These are phyloP conservation scores for Talaromyces sp. DNA, from an alignment of 2,329 filamentous ascomycete species.

Conservation along the genomic window DNA sequence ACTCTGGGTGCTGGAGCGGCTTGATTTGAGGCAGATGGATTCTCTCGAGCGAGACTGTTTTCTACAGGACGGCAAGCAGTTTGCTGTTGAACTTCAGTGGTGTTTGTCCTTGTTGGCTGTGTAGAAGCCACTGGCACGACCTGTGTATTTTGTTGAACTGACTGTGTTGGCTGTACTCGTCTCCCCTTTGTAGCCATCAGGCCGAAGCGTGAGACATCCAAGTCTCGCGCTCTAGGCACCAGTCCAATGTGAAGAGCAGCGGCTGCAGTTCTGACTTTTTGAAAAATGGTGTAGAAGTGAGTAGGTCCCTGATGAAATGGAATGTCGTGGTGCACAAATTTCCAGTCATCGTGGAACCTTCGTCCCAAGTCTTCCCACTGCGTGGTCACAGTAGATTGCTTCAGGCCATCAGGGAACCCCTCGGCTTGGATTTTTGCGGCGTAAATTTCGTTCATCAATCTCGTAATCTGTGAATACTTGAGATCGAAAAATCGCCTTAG, in stretches of 20 bases:
- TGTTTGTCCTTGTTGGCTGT: neutral
- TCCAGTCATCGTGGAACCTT: slow-evolving; percentile 16
- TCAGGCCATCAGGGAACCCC: slow-evolving; percentile 14
- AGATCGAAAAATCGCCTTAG: slow-evolving; percentile 19
- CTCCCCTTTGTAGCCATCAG: neutral
- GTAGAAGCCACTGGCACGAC: neutral
- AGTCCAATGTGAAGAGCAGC: neutral
- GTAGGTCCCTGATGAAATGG: slow-evolving; percentile 12
- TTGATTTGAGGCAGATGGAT: neutral
- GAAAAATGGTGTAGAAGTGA: slow-evolving; percentile 13
- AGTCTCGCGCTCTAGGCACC: slow-evolving; percentile 1
- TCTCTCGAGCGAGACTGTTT: neutral
- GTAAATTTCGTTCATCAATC: slow-evolving; percentile 24
- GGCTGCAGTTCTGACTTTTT: slow-evolving; percentile 10
- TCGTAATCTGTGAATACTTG: slow-evolving; percentile 5
- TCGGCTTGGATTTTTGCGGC: slow-evolving; percentile 12
- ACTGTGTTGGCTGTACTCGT: neutral
- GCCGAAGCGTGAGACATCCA: neutral
- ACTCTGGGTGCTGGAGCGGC: neutral
- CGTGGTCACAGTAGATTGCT: slow-evolving; percentile 8
- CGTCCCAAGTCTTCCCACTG: slow-evolving; percentile 20
- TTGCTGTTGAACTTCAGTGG: neutral
- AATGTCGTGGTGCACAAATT: slow-evolving; percentile 16
- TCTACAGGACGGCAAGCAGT: neutral
- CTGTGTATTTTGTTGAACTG: neutral